phyloP scores from a whole-genome alignment of 2,329 filamentous ascomycete genomes.

The Calonectria henricotiae region DNA sequence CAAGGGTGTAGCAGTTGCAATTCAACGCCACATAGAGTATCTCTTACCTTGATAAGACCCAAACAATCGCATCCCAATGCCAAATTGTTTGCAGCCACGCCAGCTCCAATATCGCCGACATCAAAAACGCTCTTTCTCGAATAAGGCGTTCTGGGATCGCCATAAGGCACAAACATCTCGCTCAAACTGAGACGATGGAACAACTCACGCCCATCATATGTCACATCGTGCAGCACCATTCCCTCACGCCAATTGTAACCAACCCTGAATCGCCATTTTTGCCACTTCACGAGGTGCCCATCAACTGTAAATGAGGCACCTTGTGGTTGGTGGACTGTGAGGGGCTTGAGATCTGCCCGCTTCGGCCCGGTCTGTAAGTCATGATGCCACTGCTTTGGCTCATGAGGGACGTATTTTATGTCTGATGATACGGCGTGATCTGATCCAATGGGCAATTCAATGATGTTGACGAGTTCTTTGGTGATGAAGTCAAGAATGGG shows the following conservation, averaged over 20 bases:
- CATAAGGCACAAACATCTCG: slow-evolving; percentile 82
- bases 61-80: slow-evolving; percentile 81
- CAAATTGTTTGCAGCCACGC: slow-evolving; percentile 79
- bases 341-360: slow-evolving; percentile 75
- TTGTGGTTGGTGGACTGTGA: slow-evolving; percentile 81
- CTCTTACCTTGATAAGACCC: slow-evolving; percentile 68
- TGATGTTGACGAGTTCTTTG: slow-evolving; percentile 39
- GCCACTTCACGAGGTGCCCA: slow-evolving; percentile 70
- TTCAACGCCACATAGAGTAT: neutral
- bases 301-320: slow-evolving; percentile 77
- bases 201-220: slow-evolving; percentile 77
- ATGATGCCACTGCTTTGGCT: slow-evolving; percentile 66
- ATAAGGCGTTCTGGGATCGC: slow-evolving; percentile 76
- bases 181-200: slow-evolving; percentile 79
- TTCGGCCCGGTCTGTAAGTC: slow-evolving; percentile 50
- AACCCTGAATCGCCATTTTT: slow-evolving; percentile 80
- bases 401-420: slow-evolving; percentile 32
- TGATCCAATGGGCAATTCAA: slow-evolving; percentile 37
- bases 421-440: slow-evolving; percentile 30
- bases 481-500: slow-evolving; percentile 43
- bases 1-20: too few relatives aligned
- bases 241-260: slow-evolving; percentile 81
- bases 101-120: slow-evolving; percentile 79
- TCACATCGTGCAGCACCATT: slow-evolving; percentile 79
- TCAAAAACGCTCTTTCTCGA: slow-evolving; percentile 82